These are phyloP conservation scores for Pyrenochaeta sp. DNA, from an alignment of 2,329 filamentous ascomycete genomes.

Conservation along the genomic window DNA sequence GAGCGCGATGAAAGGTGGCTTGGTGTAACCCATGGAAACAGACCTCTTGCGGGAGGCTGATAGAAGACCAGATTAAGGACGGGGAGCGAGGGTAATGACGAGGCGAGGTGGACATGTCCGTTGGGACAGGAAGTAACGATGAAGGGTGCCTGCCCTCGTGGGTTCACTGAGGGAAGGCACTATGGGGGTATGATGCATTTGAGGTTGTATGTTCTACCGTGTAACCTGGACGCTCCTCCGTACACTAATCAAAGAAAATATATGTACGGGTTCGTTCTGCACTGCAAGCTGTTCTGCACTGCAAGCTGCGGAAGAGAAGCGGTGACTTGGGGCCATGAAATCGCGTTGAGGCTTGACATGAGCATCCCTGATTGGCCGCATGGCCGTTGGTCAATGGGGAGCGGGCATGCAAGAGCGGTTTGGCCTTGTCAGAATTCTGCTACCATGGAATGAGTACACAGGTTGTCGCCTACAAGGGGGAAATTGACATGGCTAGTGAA, in stretches of 20 bases:
- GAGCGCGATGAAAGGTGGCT: slow-evolving; percentile 20
- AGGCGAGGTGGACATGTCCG: neutral
- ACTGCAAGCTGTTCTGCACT: neutral
- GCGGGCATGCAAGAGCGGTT: slow-evolving; percentile 7
- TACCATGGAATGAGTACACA: neutral
- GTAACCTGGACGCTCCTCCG: neutral
- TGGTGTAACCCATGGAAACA: slow-evolving; percentile 34
- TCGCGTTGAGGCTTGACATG: slow-evolving; percentile 20
- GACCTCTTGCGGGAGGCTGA: neutral
- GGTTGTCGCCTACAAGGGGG: too few relatives aligned
- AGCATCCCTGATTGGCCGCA: slow-evolving; percentile 23
- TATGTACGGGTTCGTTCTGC: neutral
- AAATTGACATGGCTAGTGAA: too few relatives aligned
- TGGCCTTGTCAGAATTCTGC: slow-evolving; percentile 6
- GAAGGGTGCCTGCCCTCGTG: neutral
- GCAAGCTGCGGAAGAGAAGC: slow-evolving; percentile 1
- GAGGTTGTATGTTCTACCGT: neutral
- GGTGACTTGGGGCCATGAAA: slow-evolving; percentile 13
- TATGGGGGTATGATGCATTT: neutral
- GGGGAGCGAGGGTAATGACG: neutral
- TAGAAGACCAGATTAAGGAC: neutral
- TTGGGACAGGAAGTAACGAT: slow-evolving; percentile 2
- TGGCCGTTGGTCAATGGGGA: slow-evolving; percentile 2
- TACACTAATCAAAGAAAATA: neutral
- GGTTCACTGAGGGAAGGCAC: slow-evolving; percentile 12